Percentiles rank a stretch among this genome's conserved stretches.
Conservation (phyloP, 1,284 basidiomycete genomes). For the Coniophora puteana region DNA sequence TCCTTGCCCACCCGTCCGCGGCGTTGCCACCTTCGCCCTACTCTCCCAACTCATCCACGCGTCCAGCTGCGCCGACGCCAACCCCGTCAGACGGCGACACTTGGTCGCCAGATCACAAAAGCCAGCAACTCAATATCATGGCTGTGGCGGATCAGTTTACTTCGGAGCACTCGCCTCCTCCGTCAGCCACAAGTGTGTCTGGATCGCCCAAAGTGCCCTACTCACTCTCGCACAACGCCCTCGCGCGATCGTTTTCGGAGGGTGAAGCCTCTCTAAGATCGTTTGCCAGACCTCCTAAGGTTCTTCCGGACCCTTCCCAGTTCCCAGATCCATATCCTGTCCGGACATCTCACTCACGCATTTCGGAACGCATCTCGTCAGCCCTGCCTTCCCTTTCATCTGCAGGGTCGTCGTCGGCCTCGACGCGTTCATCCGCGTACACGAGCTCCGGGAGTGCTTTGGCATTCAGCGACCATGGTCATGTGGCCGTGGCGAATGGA, state of each 20-base stretch:
- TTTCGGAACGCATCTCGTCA: constrained; percentile 36
- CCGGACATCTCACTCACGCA: constrained; percentile 24
- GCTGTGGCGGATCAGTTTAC: constrained; percentile 12
- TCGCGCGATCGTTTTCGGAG: constrained; percentile 34
- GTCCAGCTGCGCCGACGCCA: constrained; percentile 29
- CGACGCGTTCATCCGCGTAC: constrained; percentile 74
- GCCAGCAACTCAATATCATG: constrained; percentile 17
- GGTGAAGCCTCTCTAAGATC: constrained; percentile 34
- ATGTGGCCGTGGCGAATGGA: constrained; percentile 61
- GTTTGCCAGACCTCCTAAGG: constrained; percentile 45
- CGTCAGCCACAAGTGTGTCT: constrained; percentile 3
- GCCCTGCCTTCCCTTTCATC: constrained; percentile 59
- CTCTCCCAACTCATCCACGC: constrained; percentile 25
- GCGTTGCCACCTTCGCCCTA: constrained; percentile 30
- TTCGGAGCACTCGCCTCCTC: constrained; percentile 9
- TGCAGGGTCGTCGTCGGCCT: constrained; percentile 61
- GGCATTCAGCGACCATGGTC: constrained; percentile 54
- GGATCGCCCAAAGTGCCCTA: constrained; percentile 14
- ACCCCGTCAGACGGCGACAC: constrained; percentile 16
- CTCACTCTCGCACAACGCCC: constrained; percentile 21
- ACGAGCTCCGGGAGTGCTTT: constrained; percentile 61
- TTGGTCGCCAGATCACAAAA: constrained; percentile 14
- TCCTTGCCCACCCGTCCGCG: constrained; percentile 25
- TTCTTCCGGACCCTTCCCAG: constrained; percentile 58
- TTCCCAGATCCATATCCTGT: constrained; percentile 50